phyloP scores from a whole-genome alignment of 352 stramenopile genomes.

The Phytophthora idaei region DNA sequence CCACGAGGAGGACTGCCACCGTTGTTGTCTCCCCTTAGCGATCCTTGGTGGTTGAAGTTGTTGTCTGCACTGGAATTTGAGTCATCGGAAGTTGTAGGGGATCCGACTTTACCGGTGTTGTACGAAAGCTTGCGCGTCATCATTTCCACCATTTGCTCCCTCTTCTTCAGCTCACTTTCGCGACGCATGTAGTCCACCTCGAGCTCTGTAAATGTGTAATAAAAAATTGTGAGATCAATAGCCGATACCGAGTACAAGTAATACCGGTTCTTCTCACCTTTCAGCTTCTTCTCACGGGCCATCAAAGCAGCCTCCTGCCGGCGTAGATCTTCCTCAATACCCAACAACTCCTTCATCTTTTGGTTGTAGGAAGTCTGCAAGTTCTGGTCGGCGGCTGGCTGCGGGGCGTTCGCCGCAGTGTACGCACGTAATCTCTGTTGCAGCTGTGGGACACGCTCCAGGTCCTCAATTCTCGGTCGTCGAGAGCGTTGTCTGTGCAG shows the following conservation, averaged over 20 bases:
- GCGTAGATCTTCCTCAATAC: constrained; percentile 85
- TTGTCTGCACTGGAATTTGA: constrained; percentile 82
- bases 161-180: constrained; percentile 85
- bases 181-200: constrained; percentile 80
- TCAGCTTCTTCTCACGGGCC: constrained; percentile 85
- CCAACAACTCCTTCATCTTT: constrained; percentile 89
- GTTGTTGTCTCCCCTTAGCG: constrained; percentile 44
- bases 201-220: constrained; percentile 47
- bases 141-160: constrained; percentile 86
- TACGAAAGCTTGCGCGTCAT: constrained; percentile 79
- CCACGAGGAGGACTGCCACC: constrained; percentile 49
- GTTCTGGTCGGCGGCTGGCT: constrained; percentile 59
- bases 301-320: constrained; percentile 85
- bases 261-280: constrained; percentile 40
- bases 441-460: constrained; percentile 83
- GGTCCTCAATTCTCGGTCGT: constrained; percentile 83
- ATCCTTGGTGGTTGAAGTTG: constrained; percentile 56
- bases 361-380: constrained; percentile 83
- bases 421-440: constrained; percentile 85
- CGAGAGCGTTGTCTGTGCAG: constrained; percentile 84
- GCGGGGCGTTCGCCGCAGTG: constrained; percentile 50
- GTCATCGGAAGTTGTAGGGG: constrained; percentile 76
- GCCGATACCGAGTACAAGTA: neutral
- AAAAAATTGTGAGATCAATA: neutral
- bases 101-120: constrained; percentile 63